Conservation (phyloP, 441 rosid species). For the Adansonia gregorii region DNA sequence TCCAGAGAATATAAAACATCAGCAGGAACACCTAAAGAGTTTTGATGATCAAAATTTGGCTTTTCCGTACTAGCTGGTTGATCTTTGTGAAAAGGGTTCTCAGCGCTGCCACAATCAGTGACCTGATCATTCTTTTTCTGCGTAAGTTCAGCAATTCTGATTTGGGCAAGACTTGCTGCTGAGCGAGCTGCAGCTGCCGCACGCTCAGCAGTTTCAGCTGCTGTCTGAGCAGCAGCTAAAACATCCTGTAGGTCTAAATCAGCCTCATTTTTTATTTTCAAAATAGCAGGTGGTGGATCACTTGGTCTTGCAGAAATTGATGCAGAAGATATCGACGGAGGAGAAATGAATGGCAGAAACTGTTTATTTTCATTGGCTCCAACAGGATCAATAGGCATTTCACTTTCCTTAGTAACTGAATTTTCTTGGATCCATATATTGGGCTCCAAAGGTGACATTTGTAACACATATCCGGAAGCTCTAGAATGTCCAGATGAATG, state of each 20-base stretch:
- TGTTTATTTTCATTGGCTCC: constrained; percentile 56
- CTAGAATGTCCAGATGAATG: constrained; percentile 37
- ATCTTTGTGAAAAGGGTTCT: constrained; percentile 65
- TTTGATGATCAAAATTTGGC: constrained; percentile 48
- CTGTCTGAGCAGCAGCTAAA: constrained; percentile 82
- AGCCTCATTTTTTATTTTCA: constrained; percentile 44
- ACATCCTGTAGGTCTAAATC: constrained; percentile 81
- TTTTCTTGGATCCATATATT: constrained; percentile 38
- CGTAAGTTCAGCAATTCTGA: constrained; percentile 75
- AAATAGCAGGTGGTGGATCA: constrained; percentile 37
- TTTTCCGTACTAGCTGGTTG: constrained; percentile 38
- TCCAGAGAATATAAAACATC: constrained; percentile 25
- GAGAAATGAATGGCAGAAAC: constrained; percentile 65
- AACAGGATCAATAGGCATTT: constrained; percentile 29
- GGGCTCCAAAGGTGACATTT: constrained; percentile 40
- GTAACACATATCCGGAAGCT: constrained; percentile 35
- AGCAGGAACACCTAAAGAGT: constrained; percentile 42
- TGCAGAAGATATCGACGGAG: constrained; percentile 47
- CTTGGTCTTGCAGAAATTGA: constrained; percentile 42
- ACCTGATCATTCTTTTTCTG: constrained; percentile 54
- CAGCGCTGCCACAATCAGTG: constrained; percentile 40
- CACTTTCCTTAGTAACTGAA: constrained; percentile 33
- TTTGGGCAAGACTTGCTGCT: constrained; percentile 92
- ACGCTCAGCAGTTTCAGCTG: constrained; percentile 87
- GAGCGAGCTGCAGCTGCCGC: constrained; percentile 96